phyloP scores from a whole-genome alignment of 192 early-diverging fungal species.

The Backusella tarrabulga region DNA sequence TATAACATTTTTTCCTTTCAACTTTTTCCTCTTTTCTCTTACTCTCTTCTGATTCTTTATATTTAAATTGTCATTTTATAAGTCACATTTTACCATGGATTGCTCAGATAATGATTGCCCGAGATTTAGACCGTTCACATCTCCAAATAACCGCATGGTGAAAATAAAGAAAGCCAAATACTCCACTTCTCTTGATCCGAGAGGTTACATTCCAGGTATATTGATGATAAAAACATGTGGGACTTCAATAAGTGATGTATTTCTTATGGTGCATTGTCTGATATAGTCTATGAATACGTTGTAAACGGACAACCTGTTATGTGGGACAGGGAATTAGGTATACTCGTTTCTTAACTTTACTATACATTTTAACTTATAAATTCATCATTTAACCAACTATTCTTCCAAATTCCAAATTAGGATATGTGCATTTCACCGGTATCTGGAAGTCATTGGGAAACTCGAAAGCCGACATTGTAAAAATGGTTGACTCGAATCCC shows the following conservation, averaged over 20 bases:
- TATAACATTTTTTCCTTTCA: background rate
- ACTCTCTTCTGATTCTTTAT: background rate
- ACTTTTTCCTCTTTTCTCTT: background rate
- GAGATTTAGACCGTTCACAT: conserved; percentile 31
- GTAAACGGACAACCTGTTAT: conserved; percentile 59
- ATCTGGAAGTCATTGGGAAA: conserved; percentile 61
- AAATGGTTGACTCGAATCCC: conserved; percentile 59
- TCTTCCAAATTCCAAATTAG: conserved; percentile 9
- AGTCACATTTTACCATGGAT: background rate
- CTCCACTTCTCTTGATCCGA: conserved; percentile 57
- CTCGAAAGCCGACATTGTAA: conserved; percentile 60
- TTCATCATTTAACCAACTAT: background rate
- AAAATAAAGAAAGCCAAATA: conserved; percentile 54
- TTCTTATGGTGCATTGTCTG: background rate
- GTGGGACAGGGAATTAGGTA: conserved; percentile 59
- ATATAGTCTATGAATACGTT: conserved; percentile 55
- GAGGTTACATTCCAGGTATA: conserved; percentile 62
- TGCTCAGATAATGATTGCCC: conserved; percentile 33
- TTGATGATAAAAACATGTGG: background rate
- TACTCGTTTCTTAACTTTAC: background rate
- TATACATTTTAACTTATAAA: background rate
- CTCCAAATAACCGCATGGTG: conserved; percentile 21
- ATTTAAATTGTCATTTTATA: background rate
- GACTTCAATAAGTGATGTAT: background rate
- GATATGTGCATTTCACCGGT: conserved; percentile 60